Percentiles rank a stretch among this genome's conserved stretches.
Evolutionary conservation across 768 basidiomycete genomes (phyloP).

Genomic region (Russula brevipes): DNA sequence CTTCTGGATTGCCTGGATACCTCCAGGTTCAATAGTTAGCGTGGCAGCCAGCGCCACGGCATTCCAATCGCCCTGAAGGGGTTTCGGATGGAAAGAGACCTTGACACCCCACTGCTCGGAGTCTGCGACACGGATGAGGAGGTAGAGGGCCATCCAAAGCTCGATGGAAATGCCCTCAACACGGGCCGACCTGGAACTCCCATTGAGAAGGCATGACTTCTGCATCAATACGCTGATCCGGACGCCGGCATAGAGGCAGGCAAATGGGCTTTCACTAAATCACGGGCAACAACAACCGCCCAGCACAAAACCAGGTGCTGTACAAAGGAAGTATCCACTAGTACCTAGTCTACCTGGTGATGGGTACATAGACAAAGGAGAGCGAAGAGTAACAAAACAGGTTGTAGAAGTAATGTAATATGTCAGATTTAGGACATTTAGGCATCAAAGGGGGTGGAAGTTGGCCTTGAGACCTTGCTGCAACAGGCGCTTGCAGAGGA

Average conservation of each 20-base stretch:
- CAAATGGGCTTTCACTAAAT: conserved; percentile 98
- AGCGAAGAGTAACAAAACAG: too few relatives aligned
- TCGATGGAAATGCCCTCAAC: conserved; percentile 94
- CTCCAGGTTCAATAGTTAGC: conserved; percentile 95
- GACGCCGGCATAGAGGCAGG: conserved; percentile 90
- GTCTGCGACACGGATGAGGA: conserved; percentile 92
- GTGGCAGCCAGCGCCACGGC: conserved; percentile 98
- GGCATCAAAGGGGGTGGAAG: too few relatives aligned
- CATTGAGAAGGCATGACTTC: conserved; percentile 99
- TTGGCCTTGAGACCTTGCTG: too few relatives aligned
- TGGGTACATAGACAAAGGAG: too few relatives aligned
- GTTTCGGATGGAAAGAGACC: conserved; percentile 99
- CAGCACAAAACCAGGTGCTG: too few relatives aligned
- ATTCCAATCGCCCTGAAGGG: conserved; percentile 96
- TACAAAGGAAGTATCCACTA: too few relatives aligned
- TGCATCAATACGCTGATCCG: conserved; percentile 98
- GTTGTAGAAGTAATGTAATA: too few relatives aligned
- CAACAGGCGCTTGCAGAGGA: not conserved
- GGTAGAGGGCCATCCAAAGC: conserved; percentile 98
- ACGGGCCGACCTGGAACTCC: conserved; percentile 99
- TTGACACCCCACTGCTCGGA: conserved; percentile 97
- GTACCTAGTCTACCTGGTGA: too few relatives aligned
- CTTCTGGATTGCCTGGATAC: conserved; percentile 89
- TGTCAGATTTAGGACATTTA: too few relatives aligned
- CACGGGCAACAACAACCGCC: conserved; percentile 93